Conservation (phyloP, 163 green algal genomes). For the Coccomyxa subellipsoidea region DNA sequence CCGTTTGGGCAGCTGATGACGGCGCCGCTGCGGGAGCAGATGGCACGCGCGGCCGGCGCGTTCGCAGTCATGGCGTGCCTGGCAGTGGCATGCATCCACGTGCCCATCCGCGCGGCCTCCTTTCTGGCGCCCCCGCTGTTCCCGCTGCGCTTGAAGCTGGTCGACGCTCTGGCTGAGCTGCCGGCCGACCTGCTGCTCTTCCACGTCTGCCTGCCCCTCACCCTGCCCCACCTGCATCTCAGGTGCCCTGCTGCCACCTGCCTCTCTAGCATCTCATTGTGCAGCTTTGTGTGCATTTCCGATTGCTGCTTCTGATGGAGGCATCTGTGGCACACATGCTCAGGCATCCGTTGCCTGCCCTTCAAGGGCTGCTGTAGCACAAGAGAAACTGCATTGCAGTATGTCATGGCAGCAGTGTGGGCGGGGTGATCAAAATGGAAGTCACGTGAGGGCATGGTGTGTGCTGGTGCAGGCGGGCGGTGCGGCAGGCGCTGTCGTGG, state of each 20-base stretch:
- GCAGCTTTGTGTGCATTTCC: too few relatives aligned
- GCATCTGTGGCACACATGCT: too few relatives aligned
- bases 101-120: constrained; percentile 42
- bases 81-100: constrained; percentile 57
- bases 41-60: constrained; percentile 25
- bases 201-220: constrained; percentile 62
- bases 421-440: too few relatives aligned
- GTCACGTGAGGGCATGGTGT: too few relatives aligned
- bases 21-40: constrained; percentile 42
- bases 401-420: too few relatives aligned
- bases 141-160: constrained; percentile 29
- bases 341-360: too few relatives aligned
- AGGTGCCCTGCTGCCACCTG: not conserved
- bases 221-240: constrained; percentile 25
- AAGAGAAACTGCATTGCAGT: too few relatives aligned
- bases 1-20: constrained; percentile 56
- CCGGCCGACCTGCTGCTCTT: constrained; percentile 67
- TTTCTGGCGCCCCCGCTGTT: constrained; percentile 37
- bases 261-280: too few relatives aligned
- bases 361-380: too few relatives aligned
- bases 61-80: constrained; percentile 44
- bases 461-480: constrained; percentile 11
- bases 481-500: not conserved
- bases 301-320: too few relatives aligned
- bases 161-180: constrained; percentile 34